Base-by-base conservation (phyloP, 805 yeast genomes). In the Hanseniaspora mollemarum region DNA sequence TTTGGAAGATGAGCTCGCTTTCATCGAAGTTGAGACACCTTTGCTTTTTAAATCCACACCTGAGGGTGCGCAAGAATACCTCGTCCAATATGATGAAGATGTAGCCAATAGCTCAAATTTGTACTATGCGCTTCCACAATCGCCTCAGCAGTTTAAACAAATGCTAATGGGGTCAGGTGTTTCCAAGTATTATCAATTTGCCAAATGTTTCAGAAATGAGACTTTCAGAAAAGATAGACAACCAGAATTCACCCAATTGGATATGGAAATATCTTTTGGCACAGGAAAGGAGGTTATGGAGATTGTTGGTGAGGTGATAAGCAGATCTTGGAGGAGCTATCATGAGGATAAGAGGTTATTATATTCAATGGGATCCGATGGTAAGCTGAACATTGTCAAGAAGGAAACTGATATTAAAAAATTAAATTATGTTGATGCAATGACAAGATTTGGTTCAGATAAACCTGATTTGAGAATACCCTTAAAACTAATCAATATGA, bases 191-290 rank as follows among this genome's bases (percentile, higher is more conserved):
- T 92, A 77, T 65, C 98, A 92, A 66, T 70, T 92, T 36, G 97
- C 98, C 3, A 80, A 77, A 60, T 92, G 99, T 63, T 92, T 92
- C 63, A 73, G 99, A 56, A 98, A 92, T 63, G 99, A 92, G 64
- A 97, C 92, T 66, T 72, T 92, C 52, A 74, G 99, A 53, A 80
- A 86, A 1, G 98, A 92, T 64, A 76, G 98, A 65, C 98, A 92
- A 66, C 97, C 97, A 0, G 98, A 92, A 63, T 92, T 92, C 63
- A 92, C 98, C 0, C 99, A 92, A 66, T 68, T 92, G n/a, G 99
- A 92, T 71, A 58, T 92, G 66, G 99, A 92, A 64, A 82, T 92
- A 90, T 76, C 88, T 18, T 92, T 81, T 68, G 81, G 88, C 2
- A 71, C 72, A 55, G 77, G 77, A 29, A 67, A 71, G 15, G 85